Base-by-base conservation (phyloP, 1,284 basidiomycete genomes). In the Moesziomyces parantarcticus region DNA sequence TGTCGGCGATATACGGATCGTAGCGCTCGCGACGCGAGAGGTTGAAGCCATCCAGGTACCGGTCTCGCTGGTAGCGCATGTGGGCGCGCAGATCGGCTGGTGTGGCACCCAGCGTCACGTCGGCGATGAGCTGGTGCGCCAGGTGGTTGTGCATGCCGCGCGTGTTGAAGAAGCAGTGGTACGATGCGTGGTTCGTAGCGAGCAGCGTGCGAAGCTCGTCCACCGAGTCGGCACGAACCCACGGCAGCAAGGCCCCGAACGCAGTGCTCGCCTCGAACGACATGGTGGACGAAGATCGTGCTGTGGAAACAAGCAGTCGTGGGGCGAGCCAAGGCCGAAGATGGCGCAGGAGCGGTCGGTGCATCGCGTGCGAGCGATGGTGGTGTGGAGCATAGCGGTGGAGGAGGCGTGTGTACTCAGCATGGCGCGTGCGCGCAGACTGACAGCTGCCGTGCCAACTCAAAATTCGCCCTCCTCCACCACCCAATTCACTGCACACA, bases 151-250 rank as follows among this genome's bases (percentile, higher is more conserved):
- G 76, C 59, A 77, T 67, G 20, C 62, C 61, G 2, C 32, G 57
- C 11, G 49, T 53, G 57, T 77, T 77, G 65, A 75, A 77, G 57
- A 77, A 77, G 60, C 54, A 61, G 55, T 77, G 75, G 42, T 70
- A 64, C 2, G n/a, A 32, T 0, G 40, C 32, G 42, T 75, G 73
- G 40, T 75, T 75, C 10, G 46, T 34, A 3, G 41, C 20, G 3
- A 75, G 55, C 2, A 72, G 58, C 2, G 25, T 1, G 21, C 57
- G 16, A 16, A 70, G 48, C 9, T 45, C 13, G 1, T 29, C 3
- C 8, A n/a, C 4, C 2, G 67, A 40, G 2, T 44, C 18, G 13
- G 45, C 25, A 3, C 18, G 40, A 18, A 58, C 34, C 32, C 26
- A 34, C 3, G 43, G 34, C 1, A 10, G 3, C 3, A 70, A 54